Evolutionary conservation across 1,284 basidiomycete species (phyloP), one percentile per base, ranked within the genome.

Genomic region (Mycosarcoma maydis): DNA sequence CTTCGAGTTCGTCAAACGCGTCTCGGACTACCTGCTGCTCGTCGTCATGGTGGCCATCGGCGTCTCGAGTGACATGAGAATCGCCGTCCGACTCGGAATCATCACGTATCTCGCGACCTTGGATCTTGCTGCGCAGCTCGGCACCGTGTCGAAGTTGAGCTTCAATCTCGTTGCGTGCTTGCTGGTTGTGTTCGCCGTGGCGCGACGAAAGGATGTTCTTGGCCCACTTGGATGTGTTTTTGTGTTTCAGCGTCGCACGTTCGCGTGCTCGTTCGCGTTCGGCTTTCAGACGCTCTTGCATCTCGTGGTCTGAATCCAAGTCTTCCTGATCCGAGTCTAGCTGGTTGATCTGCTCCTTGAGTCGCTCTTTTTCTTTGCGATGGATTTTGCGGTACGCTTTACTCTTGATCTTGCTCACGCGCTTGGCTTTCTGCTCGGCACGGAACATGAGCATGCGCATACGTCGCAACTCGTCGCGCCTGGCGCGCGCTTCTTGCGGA

Each of bases 401-500:
- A 82, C 89, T 91, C 86, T 98, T 98, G 84, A 98, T 98, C 84
- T 96, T 98, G 34, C 90, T 88, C 9, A 96, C 86, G 11, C 94
- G 88, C 78, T 91, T 92, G 10, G 93, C 92, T 81, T 95, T 95
- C 33, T 88, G 85, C 77, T 98, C 94, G 0, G 92, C 92, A 4
- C 94, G 88, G 85, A 96, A 97, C 86, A 94, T 91, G 43, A 98
- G 86, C 75, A 97, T 94, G 27, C 95, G 88, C 87, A 93, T 92
- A 76, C 89, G 87, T 16, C 91, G 87, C 14, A 98, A 86, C 77
- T 94, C 91, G 1, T 86, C 87, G 2, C 92, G 88, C 0, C 94
- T 88, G 7, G 87, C 86, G 3, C 88, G 86, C 34, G 94, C 90
- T 80, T 96, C 93, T 78, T 92, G 92, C 3, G 91, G 85, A 2